Base-by-base conservation (phyloP, 75 land plant genomes). In the Picea glauca region DNA sequence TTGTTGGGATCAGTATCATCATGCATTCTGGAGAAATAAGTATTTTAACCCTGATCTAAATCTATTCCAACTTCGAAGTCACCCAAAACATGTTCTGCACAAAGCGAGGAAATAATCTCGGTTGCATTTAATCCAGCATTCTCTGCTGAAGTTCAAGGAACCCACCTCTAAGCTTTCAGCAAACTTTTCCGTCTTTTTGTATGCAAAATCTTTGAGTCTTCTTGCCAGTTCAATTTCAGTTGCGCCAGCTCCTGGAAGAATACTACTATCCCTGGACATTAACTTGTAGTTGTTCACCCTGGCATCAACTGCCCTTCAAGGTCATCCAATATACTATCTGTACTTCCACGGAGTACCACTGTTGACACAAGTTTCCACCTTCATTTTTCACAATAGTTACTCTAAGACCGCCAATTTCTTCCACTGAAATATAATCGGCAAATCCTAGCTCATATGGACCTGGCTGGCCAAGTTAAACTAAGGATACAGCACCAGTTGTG, bases 271-370 rank as follows among this genome's bases (percentile, higher is more conserved):
- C 73, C 93, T 92, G 82, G 96, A 93, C 98, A 95, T 93, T 76
- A 92, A 93, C 93, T 98, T 98, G 83, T 90, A 98, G 33, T 90
- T 87, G 82, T 98, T 98, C 14, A 98, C 99, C 50, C 99, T 98
- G 87, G 95, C 99, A 86, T 98, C 99, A 63, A 98, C 93, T 46
- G 99, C 98, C 76, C 99, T 90, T 98, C 99, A 85, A 98, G 90
- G 56, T 98, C 99, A 88, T 98, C 99, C 76, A 98, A 77, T 60
- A 95, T 88, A 77, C 99, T 98, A 75, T 98, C 98, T 56, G 98
- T 95, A 80, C 99, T 98, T 68, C 94, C 99, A 62, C 99, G 88
- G 31, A 98, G 74, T 50, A 95, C 96, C n/a, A 98, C 84, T 17
- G 99, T 98, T 56, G 96, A 76, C 66, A 98, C 17, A 88, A 87